phyloP scores from a whole-genome alignment of 75 land plant genomes.

The Larix kaempferi region DNA sequence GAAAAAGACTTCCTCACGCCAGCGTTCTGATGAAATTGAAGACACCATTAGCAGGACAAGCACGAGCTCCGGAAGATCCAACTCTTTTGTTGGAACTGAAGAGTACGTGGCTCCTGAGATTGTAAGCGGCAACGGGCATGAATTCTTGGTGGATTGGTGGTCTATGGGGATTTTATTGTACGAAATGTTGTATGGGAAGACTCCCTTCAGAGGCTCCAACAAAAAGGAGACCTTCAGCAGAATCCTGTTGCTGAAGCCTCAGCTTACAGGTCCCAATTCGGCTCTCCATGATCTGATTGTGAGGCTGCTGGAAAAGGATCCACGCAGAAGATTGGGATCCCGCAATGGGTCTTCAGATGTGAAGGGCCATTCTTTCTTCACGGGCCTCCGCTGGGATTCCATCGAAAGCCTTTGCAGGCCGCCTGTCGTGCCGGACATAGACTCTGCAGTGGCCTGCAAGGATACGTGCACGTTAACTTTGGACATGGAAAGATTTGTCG shows the following conservation, averaged over 20 bases:
- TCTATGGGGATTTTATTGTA: constrained; percentile 42
- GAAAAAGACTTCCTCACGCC: constrained; percentile 28
- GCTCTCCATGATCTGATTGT: constrained; percentile 33
- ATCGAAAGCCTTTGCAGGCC: constrained; percentile 21
- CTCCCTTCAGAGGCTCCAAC: constrained; percentile 41
- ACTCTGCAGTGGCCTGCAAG: not conserved
- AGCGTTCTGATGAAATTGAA: not conserved
- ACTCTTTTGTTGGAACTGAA: constrained; percentile 44
- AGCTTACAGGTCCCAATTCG: constrained; percentile 29
- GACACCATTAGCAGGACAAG: not conserved
- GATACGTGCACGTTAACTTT: too few species aligned
- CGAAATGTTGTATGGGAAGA: constrained; percentile 44
- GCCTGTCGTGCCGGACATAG: constrained; percentile 27
- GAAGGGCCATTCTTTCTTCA: constrained; percentile 37
- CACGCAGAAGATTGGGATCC: constrained; percentile 38
- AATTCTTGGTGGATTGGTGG: constrained; percentile 56
- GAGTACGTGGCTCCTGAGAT: constrained; percentile 65
- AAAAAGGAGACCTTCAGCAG: constrained; percentile 44
- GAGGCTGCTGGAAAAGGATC: constrained; percentile 42
- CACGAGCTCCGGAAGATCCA: constrained; percentile 19
- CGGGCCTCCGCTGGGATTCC: constrained; percentile 28
- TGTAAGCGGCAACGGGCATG: constrained; percentile 44
- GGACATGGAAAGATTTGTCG: too few species aligned
- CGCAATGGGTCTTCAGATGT: constrained; percentile 15
- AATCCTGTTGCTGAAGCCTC: constrained; percentile 28